Conservation (phyloP, 176 grass and related monocot species). For the Ampelocalamus luodianensis region DNA sequence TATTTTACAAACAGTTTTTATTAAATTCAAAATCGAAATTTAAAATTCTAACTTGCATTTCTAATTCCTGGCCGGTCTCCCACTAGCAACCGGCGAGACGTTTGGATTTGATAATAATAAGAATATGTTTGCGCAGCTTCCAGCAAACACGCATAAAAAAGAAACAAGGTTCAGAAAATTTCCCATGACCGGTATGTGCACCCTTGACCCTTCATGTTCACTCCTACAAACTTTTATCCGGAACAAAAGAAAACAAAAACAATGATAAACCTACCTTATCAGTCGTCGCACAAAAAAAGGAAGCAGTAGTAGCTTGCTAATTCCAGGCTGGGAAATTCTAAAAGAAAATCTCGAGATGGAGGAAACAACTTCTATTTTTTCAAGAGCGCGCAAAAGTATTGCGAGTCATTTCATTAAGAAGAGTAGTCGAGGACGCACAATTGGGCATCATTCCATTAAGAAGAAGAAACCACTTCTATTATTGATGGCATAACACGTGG, state of each 20-base stretch:
- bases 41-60: background rate
- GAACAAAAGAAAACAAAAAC: background rate
- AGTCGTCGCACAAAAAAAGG: background rate
- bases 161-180: background rate
- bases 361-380: background rate
- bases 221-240: background rate
- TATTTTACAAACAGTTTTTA: background rate
- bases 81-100: background rate
- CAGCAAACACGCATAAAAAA: background rate
- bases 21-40: background rate
- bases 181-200: background rate
- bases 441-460: too few species aligned
- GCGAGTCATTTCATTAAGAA: too few species aligned
- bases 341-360: background rate
- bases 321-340: background rate
- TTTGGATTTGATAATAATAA: background rate
- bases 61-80: background rate
- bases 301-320: background rate
- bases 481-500: conserved; percentile 15
- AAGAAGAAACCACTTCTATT: background rate
- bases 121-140: background rate
- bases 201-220: background rate
- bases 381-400: too few species aligned
- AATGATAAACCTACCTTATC: background rate
- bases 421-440: too few species aligned